Percentiles rank a stretch among this genome's conserved stretches.
Conservation (phyloP, 176 grass and related monocot species). For the Triticum monococcum region DNA sequence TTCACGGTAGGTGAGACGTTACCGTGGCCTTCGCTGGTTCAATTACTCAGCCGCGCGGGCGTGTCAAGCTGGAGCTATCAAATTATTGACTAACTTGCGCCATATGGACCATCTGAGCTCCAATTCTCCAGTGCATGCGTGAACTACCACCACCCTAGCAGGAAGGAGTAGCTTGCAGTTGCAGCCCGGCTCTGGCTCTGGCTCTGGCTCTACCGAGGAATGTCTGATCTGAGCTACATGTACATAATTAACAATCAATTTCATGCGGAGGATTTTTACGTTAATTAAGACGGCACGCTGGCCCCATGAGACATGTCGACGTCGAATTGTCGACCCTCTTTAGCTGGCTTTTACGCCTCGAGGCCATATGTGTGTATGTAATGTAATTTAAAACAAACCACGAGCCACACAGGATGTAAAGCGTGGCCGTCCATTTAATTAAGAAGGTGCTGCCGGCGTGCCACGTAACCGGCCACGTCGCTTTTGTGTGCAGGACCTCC, state of each 20-base stretch:
- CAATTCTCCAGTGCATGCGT: background rate
- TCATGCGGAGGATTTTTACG: background rate
- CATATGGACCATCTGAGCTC: conserved; percentile 3
- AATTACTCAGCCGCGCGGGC: background rate
- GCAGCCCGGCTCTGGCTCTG: background rate
- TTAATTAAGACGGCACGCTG: background rate
- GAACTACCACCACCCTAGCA: background rate
- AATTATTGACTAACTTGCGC: background rate
- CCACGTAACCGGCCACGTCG: background rate
- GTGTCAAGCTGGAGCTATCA: background rate
- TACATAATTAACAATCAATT: background rate
- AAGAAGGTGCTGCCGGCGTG: background rate
- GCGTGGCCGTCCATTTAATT: background rate
- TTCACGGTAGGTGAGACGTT: conserved; percentile 40
- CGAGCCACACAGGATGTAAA: background rate
- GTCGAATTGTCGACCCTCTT: background rate
- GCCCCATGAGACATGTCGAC: background rate
- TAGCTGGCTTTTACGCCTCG: background rate
- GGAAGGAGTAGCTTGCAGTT: background rate
- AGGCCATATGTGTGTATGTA: background rate
- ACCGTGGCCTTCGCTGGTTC: background rate
- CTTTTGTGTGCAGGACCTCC: background rate
- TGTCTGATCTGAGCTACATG: background rate
- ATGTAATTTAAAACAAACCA: background rate
- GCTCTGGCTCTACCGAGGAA: background rate